Evolutionary conservation across 495 filamentous ascomycete genomes (phyloP).

Genomic region (Penicillium egyptiacum): DNA sequence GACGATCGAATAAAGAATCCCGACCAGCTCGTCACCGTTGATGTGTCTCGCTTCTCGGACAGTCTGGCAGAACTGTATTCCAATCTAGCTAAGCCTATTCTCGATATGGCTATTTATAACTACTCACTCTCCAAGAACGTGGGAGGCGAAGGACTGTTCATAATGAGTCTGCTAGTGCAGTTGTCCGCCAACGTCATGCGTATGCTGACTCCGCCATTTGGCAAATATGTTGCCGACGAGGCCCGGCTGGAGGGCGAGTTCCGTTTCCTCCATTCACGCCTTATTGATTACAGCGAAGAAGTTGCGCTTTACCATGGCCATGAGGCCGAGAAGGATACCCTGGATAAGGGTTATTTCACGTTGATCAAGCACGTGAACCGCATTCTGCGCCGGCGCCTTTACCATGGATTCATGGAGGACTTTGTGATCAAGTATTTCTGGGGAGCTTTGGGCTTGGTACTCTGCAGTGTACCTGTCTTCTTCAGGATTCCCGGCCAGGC

Average conservation of each 20-base stretch:
- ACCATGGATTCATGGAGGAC: conserved; percentile 98
- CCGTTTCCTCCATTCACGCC: conserved; percentile 86
- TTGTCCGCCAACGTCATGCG: conserved; percentile 92
- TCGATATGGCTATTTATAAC: conserved; percentile 97
- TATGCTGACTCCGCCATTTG: conserved; percentile 93
- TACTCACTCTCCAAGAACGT: conserved; percentile 89
- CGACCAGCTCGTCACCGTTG: conserved; percentile 94
- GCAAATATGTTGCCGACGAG: conserved; percentile 97
- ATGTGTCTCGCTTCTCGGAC: conserved; percentile 94
- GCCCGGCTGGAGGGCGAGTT: conserved; percentile 94
- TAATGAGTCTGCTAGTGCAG: conserved; percentile 92
- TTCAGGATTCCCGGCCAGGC: conserved; percentile 80
- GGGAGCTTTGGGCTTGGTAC: conserved; percentile 87
- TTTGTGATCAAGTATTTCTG: conserved; percentile 99
- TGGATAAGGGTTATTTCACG: conserved; percentile 98
- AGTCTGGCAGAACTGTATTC: conserved; percentile 93
- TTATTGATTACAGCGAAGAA: conserved; percentile 95
- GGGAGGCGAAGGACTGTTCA: conserved; percentile 88
- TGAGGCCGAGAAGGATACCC: conserved; percentile 92
- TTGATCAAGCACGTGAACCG: conserved; percentile 98
- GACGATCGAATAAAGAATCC: conserved; percentile 99
- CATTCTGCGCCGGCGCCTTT: conserved; percentile 82
- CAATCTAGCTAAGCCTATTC: conserved; percentile 90
- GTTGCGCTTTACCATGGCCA: conserved; percentile 91
- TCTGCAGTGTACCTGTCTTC: conserved; percentile 97